Conservation (phyloP, 352 stramenopile genomes). For the Phytophthora gonapodyides region DNA sequence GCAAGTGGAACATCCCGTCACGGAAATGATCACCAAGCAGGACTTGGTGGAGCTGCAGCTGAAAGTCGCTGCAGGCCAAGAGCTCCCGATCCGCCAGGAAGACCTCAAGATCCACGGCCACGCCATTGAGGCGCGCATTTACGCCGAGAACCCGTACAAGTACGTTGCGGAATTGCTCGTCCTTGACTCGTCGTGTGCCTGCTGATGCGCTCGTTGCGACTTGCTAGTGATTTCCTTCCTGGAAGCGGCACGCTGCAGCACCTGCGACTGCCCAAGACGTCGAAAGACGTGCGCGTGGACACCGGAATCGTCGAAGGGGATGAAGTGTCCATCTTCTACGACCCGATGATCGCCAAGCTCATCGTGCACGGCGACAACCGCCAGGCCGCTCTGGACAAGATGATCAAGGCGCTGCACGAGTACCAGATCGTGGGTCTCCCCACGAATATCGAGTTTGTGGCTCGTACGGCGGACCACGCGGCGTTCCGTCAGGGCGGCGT, state of each 20-base stretch:
- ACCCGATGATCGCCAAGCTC: conserved; percentile 95
- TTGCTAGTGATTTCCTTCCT: conserved; percentile 88
- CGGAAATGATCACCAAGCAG: conserved; percentile 90
- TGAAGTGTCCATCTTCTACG: conserved; percentile 93
- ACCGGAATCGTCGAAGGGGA: conserved; percentile 90
- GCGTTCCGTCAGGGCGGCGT: conserved; percentile 91
- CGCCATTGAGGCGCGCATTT: conserved; percentile 94
- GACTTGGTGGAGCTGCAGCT: conserved; percentile 95
- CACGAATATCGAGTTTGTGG: conserved; percentile 96
- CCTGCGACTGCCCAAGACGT: conserved; percentile 72
- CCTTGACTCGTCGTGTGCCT: neutral
- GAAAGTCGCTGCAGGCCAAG: conserved; percentile 91
- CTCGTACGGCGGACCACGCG: conserved; percentile 84
- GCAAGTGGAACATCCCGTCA: conserved; percentile 94
- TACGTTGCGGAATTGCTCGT: conserved; percentile 34
- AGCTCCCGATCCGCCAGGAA: conserved; percentile 88
- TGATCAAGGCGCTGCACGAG: conserved; percentile 85
- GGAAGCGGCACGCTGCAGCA: conserved; percentile 88
- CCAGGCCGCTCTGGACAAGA: conserved; percentile 76
- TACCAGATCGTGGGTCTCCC: conserved; percentile 94
- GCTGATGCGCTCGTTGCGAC: conserved; percentile 13
- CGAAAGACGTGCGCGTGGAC: conserved; percentile 86
- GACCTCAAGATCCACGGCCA: conserved; percentile 89
- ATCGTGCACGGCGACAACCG: conserved; percentile 91
- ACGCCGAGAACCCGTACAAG: conserved; percentile 94